Evolutionary conservation across 1,139 yeast genomes (phyloP).

Genomic region (Kluyveromyces marxianus): DNA sequence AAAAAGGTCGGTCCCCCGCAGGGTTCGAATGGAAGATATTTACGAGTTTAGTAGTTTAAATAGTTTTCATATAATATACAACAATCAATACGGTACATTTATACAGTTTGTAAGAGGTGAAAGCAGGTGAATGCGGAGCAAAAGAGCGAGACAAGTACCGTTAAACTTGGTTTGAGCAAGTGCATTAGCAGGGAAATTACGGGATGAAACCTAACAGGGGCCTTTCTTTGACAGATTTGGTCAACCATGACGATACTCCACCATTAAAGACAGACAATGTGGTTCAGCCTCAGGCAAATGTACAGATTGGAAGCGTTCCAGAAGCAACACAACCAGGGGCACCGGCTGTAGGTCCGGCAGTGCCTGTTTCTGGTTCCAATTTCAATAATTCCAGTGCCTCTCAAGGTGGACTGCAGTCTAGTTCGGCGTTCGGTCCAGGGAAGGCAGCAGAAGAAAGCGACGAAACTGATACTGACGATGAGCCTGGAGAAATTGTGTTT

Average conservation of each 20-base stretch:
- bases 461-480: constrained; percentile 31
- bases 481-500: constrained; percentile 27
- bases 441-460: constrained; percentile 9
- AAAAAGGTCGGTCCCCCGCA: too few species aligned
- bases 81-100: too few species aligned
- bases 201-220: constrained; percentile 16
- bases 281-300: neutral
- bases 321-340: constrained; percentile 6
- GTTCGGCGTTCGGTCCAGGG: too few species aligned
- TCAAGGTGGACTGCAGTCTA: neutral
- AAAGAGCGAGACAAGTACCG: too few species aligned
- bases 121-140: too few species aligned
- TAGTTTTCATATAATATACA: too few species aligned
- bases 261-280: constrained; percentile 7
- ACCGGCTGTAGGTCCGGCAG: neutral
- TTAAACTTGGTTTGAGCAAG: too few species aligned
- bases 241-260: constrained; percentile 27
- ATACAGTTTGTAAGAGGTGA: too few species aligned
- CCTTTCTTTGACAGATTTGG: constrained; percentile 29
- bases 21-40: too few species aligned
- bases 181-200: too few species aligned
- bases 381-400: neutral
- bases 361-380: neutral
- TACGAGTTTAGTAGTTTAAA: too few species aligned
- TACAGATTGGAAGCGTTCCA: neutral